Evolutionary conservation across 192 early-diverging fungal species (phyloP), one percentile per base, ranked within the genome.

Genomic region (Umbelopsis vinacea): DNA sequence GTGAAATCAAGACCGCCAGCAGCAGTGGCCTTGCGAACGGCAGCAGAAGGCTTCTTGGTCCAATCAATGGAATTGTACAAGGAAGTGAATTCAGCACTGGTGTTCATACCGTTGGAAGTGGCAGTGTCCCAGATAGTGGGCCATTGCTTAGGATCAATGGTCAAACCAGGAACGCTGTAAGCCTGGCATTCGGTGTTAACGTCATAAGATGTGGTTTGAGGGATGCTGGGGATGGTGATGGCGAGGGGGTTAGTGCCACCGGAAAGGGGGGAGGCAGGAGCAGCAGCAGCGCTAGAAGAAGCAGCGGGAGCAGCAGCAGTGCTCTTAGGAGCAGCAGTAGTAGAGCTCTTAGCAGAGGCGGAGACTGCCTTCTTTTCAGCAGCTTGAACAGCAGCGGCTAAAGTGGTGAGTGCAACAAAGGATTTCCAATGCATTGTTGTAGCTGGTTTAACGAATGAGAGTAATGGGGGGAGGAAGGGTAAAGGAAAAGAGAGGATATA

Each of bases 1-100:
- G 29, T 33, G 35, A 78, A 38, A 52, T 80, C 73, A 52, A 76
- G 63, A 53, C 63, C 81, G 22, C 72, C 74, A 29, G 67, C 70
- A 26, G 75, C 66, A 38, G 70, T 71, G 5, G 69, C 35, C 19
- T 55, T 70, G 38, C 68, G 67, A 24, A 81, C 45, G 14, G 73
- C 68, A 46, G 79, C 71, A 15, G 43, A 50, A 21, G 84, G 84
- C 24, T 69, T 81, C 6, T 80, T 79, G 29, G 71, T 77, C 70
- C 82, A 75, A 48, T 85, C 79, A 66, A 85, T 82, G 29, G 82
- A 82, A 60, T 85, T 83, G 72, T 81, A 81, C 57, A 82, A 60
- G 8, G 73, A 60, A 48, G 67, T 67, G 76, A 85, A 82, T 37
- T 85, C 77, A 12, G 76, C 60, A 23, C 74, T 77, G 53, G 80